phyloP scores from a whole-genome alignment of 768 basidiomycete genomes.

The Suillus luteus region DNA sequence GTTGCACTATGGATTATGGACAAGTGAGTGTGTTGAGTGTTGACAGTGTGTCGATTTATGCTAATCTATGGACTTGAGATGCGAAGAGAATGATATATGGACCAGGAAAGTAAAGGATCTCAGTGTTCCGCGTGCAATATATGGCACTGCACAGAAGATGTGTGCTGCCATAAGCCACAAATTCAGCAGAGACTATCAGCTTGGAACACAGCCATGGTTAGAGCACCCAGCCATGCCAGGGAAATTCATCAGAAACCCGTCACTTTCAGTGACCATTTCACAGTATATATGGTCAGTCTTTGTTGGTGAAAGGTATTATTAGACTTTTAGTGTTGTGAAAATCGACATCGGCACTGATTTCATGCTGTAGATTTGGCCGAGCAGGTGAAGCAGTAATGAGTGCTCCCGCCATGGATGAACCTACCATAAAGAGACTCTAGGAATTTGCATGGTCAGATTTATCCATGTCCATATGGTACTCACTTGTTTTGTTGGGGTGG shows the following conservation, averaged over 20 bases:
- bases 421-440: slow-evolving; percentile 25
- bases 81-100: too few species aligned
- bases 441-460: slow-evolving; percentile 31
- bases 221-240: slow-evolving; percentile 23
- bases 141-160: slow-evolving; percentile 40
- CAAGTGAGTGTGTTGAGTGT: too few species aligned
- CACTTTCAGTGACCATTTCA: slow-evolving; percentile 29
- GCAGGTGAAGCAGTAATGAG: slow-evolving; percentile 30
- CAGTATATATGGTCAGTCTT: slow-evolving; percentile 34
- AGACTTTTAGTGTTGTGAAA: background rate
- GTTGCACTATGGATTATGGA: too few species aligned
- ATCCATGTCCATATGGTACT: slow-evolving; percentile 34
- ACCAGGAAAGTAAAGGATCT: too few species aligned
- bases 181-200: slow-evolving; percentile 28
- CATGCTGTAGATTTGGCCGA: slow-evolving; percentile 11
- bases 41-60: too few species aligned
- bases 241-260: slow-evolving; percentile 32
- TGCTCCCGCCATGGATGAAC: slow-evolving; percentile 32
- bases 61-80: too few species aligned
- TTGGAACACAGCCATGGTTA: slow-evolving; percentile 34
- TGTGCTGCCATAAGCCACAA: slow-evolving; percentile 33
- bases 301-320: slow-evolving; percentile 24
- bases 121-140: too few species aligned
- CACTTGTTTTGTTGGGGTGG: slow-evolving; percentile 42
- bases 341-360: background rate